Conservation (phyloP, 2,329 filamentous ascomycete species). For the Arachnopeziza araneosa region DNA sequence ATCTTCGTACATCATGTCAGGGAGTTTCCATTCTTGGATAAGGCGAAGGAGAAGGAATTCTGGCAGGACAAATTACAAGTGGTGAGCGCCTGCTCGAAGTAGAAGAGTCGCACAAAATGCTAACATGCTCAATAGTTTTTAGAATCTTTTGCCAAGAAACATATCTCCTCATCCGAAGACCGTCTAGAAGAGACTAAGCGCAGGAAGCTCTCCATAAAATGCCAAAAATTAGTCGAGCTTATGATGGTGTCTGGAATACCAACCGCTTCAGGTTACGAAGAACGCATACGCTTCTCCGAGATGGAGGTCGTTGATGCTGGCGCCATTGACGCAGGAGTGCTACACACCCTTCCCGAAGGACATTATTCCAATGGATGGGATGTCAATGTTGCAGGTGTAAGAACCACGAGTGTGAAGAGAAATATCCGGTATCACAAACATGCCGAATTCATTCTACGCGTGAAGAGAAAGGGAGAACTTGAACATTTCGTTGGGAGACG, state of each 20-base stretch:
- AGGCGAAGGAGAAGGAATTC: constrained; percentile 97
- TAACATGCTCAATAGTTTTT: constrained; percentile 62
- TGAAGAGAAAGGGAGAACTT: constrained; percentile 69
- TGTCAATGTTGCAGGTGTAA: constrained; percentile 87
- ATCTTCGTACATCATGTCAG: constrained; percentile 98
- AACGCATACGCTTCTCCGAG: constrained; percentile 93
- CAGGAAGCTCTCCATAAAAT: constrained; percentile 85
- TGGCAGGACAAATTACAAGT: constrained; percentile 98
- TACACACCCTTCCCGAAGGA: constrained; percentile 83
- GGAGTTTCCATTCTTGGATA: constrained; percentile 95
- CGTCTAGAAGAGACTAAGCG: constrained; percentile 94
- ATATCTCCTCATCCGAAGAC: constrained; percentile 95
- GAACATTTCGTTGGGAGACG: constrained; percentile 78
- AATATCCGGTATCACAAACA: constrained; percentile 88
- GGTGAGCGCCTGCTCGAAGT: constrained; percentile 45
- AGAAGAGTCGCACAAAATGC: not conserved
- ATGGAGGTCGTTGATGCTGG: constrained; percentile 93
- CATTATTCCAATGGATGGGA: constrained; percentile 96
- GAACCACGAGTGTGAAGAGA: constrained; percentile 73
- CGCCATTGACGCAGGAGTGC: constrained; percentile 83
- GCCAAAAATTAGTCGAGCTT: constrained; percentile 90
- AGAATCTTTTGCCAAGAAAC: constrained; percentile 94
- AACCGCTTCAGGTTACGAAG: constrained; percentile 94
- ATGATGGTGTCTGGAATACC: constrained; percentile 99
- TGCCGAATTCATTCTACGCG: constrained; percentile 85